These are phyloP conservation scores for Leccinum longicurvipes DNA, from an alignment of 768 basidiomycete genomes.

Conservation along the genomic window DNA sequence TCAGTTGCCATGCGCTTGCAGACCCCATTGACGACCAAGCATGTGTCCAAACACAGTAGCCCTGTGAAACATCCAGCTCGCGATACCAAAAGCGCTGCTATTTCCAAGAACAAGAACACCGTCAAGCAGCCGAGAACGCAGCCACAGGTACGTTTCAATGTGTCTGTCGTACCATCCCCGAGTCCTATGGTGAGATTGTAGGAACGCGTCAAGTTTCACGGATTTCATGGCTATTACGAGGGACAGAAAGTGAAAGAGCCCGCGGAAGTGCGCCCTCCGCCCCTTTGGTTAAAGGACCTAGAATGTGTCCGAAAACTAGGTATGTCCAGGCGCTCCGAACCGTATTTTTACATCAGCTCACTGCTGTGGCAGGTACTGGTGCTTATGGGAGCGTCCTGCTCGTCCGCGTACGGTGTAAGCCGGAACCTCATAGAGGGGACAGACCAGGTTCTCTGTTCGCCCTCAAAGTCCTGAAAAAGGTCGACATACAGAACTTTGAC, in stretches of 20 bases:
- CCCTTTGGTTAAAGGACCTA: slow-evolving; percentile 37
- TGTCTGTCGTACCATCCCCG: neutral
- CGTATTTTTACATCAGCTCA: slow-evolving; percentile 1
- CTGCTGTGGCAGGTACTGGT: slow-evolving; percentile 36
- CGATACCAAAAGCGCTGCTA: neutral
- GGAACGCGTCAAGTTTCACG: slow-evolving; percentile 14
- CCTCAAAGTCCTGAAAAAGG: slow-evolving; percentile 42
- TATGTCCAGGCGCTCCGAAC: slow-evolving; percentile 5
- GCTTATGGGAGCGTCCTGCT: slow-evolving; percentile 42
- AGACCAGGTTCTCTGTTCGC: slow-evolving; percentile 40
- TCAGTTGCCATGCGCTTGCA: slow-evolving; percentile 15
- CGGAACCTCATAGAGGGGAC: slow-evolving; percentile 32
- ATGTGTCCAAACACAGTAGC: neutral
- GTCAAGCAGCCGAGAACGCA: slow-evolving; percentile 1
- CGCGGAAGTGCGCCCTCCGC: slow-evolving; percentile 35
- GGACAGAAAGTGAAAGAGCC: slow-evolving; percentile 26
- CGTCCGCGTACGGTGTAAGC: slow-evolving; percentile 33
- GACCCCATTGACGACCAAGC: slow-evolving; percentile 8
- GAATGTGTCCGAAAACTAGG: slow-evolving; percentile 43
- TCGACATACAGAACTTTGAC: slow-evolving; percentile 32
- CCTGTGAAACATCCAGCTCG: slow-evolving; percentile 15
- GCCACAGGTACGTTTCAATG: slow-evolving; percentile 3
- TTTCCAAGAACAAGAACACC: slow-evolving; percentile 6
- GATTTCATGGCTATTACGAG: slow-evolving; percentile 6
- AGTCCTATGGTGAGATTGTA: slow-evolving; percentile 8